Evolutionary conservation across 768 basidiomycete genomes (phyloP), one percentile per base, ranked within the genome.

Genomic region (Suillus ampliporus): DNA sequence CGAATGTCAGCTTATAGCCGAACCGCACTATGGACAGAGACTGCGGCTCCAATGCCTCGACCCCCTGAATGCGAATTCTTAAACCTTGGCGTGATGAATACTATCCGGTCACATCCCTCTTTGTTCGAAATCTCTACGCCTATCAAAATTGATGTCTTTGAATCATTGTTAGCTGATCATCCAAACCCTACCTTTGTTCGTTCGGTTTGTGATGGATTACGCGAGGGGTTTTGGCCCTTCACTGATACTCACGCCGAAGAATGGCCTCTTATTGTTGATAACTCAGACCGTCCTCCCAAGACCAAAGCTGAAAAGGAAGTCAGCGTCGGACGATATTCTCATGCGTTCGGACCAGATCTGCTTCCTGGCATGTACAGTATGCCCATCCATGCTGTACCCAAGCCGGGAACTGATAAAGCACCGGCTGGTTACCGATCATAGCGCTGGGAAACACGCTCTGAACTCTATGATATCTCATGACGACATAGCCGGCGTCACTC

Each of bases 141-240:
- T 0, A 71, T 75, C 51, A 65, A 75, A 23, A 57, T 76, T n/a
- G 64, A 73, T 47, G 46, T 57, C 0, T 65, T 77, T 43, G 64
- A 72, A 47, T 19, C 17, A 0, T 31, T 74, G 0, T 67, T 77
- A 0, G 5, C 26, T 0, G 54, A 62, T 4, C 75, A 79, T 60
- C 72, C 77, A 0, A 79, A 78, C 37, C 71, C 61, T 1, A 59
- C 64, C 1, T 72, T 78, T 46, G 74, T 77, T 4, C 19, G 53
- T 1, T 79, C 71, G 0, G 69, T 76, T 1, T 64, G 69, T 26
- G 13, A 38, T 3, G 66, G 70, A 0, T 52, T 78, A 2, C 44
- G 65, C 0, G 65, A 75, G 7, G 77, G 76, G 0, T 78, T 78
- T 57, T 76, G 77, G 77, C 77, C 74, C 10, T 76, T 64, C 7